Evolutionary conservation across 1,284 basidiomycete species (phyloP).

Genomic region (Chalciporus sp.): DNA sequence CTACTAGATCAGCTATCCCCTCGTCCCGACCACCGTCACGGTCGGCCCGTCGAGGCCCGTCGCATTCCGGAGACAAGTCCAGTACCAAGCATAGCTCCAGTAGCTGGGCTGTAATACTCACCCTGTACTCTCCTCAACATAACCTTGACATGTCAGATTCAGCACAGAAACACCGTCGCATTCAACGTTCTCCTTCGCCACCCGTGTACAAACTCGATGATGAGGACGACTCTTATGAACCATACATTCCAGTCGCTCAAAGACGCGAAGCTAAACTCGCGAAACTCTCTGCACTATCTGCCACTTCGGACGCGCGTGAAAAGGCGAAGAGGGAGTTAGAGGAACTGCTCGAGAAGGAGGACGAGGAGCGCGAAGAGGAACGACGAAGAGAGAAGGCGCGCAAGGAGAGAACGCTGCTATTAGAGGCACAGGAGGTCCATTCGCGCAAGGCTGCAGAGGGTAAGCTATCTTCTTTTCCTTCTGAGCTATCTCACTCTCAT

Average conservation of each 20-base stretch:
- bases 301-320: conserved; percentile 53
- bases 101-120: too few relatives aligned
- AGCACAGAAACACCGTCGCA: conserved; percentile 48
- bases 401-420: conserved; percentile 81
- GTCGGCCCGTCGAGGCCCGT: neutral
- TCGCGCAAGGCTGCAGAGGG: conserved; percentile 79
- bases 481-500: conserved; percentile 6
- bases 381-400: conserved; percentile 69
- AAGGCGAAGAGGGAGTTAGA: conserved; percentile 55
- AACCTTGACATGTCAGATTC: conserved; percentile 29
- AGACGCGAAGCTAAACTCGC: conserved; percentile 81
- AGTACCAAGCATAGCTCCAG: too few relatives aligned
- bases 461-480: conserved; percentile 36
- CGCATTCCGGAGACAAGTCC: neutral
- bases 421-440: conserved; percentile 94
- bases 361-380: conserved; percentile 80
- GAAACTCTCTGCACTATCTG: conserved; percentile 65
- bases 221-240: conserved; percentile 71
- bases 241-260: conserved; percentile 89
- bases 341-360: conserved; percentile 68
- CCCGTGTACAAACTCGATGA: conserved; percentile 58
- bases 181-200: conserved; percentile 63
- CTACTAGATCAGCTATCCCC: too few relatives aligned
- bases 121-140: neutral
- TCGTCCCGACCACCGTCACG: neutral